Percentiles rank a stretch among this genome's conserved stretches.
Conservation (phyloP, 805 yeast species). For the Ogataea philodendri region DNA sequence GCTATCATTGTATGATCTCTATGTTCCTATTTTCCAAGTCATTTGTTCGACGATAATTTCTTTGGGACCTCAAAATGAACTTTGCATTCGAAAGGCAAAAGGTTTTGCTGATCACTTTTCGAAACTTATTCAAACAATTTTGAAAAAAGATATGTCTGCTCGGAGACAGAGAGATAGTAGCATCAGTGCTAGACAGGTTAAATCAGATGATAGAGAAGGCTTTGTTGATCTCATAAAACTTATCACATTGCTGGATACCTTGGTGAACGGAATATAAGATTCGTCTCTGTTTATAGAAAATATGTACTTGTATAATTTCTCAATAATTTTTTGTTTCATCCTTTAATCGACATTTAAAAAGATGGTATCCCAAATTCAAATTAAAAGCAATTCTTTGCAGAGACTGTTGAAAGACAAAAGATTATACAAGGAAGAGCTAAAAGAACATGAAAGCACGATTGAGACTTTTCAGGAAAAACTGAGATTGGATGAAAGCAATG, state of each 20-base stretch:
- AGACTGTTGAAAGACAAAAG: conserved; percentile 68
- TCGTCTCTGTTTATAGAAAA: no score
- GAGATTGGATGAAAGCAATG: conserved; percentile 19
- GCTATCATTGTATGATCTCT: conserved; percentile 62
- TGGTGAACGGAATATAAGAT: no score
- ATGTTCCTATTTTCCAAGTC: conserved; percentile 73
- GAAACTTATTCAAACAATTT: conserved; percentile 52
- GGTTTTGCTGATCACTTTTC: conserved; percentile 51
- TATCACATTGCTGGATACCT: conserved; percentile 30
- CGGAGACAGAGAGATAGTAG: conserved; percentile 12
- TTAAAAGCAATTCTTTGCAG: conserved; percentile 66
- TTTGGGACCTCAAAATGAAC: conserved; percentile 71
- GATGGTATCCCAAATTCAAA: conserved; percentile 68
- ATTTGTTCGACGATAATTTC: conserved; percentile 65
- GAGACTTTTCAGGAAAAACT: conserved; percentile 12
- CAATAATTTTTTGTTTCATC: no score
- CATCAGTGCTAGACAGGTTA: not conserved
- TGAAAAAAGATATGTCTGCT: conserved; percentile 32
- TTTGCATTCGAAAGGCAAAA: conserved; percentile 52
- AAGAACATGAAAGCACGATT: conserved; percentile 24
- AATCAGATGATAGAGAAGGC: conserved; percentile 9
- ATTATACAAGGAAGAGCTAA: conserved; percentile 58
- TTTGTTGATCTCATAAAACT: conserved; percentile 27
- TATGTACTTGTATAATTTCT: no score
- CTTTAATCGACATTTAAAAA: no score